Evolutionary conservation across 1,139 yeast species (phyloP).

Genomic region (Casaregolazyma lundiana): DNA sequence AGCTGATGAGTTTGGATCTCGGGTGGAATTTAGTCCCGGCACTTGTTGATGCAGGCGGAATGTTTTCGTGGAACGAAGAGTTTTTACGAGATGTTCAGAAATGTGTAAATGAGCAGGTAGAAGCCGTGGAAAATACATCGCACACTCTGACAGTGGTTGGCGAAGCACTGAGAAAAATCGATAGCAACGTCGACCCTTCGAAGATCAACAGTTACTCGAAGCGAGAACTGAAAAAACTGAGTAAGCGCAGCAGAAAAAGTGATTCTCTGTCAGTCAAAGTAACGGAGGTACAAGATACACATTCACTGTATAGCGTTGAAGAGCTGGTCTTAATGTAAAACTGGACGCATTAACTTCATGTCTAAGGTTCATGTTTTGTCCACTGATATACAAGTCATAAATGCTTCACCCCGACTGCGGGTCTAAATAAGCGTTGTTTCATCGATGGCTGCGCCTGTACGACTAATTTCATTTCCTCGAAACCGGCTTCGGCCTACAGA

Average conservation of each 20-base stretch:
- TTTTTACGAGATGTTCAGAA: constrained; percentile 37
- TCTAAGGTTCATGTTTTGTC: not conserved
- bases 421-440: too few species aligned
- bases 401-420: too few species aligned
- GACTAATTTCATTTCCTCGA: not conserved
- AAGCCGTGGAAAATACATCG: constrained; percentile 46
- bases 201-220: constrained; percentile 17
- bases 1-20: constrained; percentile 41
- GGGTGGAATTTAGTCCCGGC: constrained; percentile 61
- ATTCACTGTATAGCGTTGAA: constrained; percentile 28
- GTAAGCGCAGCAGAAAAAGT: constrained; percentile 20
- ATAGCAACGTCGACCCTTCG: constrained; percentile 14
- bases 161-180: constrained; percentile 40
- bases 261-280: too few species aligned
- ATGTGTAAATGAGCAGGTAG: constrained; percentile 47
- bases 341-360: not conserved
- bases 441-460: too few species aligned
- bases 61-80: constrained; percentile 58
- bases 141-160: constrained; percentile 54
- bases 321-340: constrained; percentile 16
- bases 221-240: constrained; percentile 26
- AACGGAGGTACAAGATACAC: too few species aligned
- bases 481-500: not conserved
- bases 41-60: constrained; percentile 68
- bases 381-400: too few species aligned